Percentiles rank a stretch among this genome's conserved stretches.
Conservation (phyloP, 73 alveolate species). For the Stentor roeselii region DNA sequence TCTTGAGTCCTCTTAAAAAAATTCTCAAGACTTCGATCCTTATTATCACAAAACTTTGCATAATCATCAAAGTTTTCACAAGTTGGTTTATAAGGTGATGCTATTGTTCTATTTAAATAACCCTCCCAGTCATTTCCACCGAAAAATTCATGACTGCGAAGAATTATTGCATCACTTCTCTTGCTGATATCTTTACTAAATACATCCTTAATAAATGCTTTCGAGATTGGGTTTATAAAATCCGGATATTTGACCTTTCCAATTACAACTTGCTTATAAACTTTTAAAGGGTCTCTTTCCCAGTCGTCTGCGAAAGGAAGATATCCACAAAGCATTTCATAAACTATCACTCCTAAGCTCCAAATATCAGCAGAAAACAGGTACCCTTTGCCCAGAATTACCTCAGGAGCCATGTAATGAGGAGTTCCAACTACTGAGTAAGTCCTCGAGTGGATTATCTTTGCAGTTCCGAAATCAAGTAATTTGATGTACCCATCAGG, state of each 20-base stretch:
- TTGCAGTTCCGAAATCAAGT: slow-evolving; percentile 20
- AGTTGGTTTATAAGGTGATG: slow-evolving; percentile 7
- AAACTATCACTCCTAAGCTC: slow-evolving; percentile 25
- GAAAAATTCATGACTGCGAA: neutral
- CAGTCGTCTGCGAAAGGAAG: slow-evolving; percentile 15
- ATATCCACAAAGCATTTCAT: slow-evolving; percentile 19
- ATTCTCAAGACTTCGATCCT: too few relatives aligned
- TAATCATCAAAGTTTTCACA: too few relatives aligned
- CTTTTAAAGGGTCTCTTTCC: neutral
- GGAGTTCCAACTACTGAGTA: slow-evolving; percentile 30
- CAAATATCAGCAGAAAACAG: slow-evolving; percentile 11
- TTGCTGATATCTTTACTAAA: neutral
- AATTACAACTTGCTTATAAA: neutral
- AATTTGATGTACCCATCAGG: neutral
- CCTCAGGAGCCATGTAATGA: slow-evolving; percentile 30
- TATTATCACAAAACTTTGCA: too few relatives aligned
- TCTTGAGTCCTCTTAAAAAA: too few relatives aligned
- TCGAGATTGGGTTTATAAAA: neutral
- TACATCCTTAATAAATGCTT: neutral
- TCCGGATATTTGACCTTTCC: neutral
- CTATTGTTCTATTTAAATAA: neutral
- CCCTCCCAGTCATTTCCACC: slow-evolving; percentile 11
- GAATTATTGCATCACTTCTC: neutral
- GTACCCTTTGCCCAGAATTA: slow-evolving; percentile 20
- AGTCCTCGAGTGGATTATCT: slow-evolving; percentile 9